Conservation (phyloP, 2,329 filamentous ascomycete species). For the Rutstroemia sp. region DNA sequence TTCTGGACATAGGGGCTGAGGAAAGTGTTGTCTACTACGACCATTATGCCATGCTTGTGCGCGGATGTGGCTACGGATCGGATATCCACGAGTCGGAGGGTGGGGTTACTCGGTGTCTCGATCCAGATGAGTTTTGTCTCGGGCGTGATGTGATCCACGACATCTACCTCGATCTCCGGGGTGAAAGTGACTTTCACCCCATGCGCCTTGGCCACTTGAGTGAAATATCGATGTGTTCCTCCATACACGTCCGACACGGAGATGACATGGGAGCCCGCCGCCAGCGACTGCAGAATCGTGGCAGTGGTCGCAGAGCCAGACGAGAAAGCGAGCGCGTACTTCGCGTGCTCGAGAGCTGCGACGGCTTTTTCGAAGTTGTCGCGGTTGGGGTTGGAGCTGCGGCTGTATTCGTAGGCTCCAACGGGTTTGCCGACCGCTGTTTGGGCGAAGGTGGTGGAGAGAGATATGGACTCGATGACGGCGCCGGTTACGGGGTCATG, state of each 20-base stretch:
- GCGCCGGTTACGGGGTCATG: constrained; percentile 89
- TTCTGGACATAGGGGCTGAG: constrained; percentile 95
- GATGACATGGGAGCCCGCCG: constrained; percentile 85
- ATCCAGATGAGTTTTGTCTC: constrained; percentile 97
- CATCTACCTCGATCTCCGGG: constrained; percentile 82
- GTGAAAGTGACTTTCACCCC: constrained; percentile 93
- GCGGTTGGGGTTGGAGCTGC: constrained; percentile 90
- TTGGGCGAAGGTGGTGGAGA: constrained; percentile 96
- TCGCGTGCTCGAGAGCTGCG: constrained; percentile 85
- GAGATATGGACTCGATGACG: constrained; percentile 91
- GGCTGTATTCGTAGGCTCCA: constrained; percentile 86
- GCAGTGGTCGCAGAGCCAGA: constrained; percentile 93
- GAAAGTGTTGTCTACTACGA: constrained; percentile 99
- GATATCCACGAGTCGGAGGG: constrained; percentile 87
- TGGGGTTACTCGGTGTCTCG: constrained; percentile 91
- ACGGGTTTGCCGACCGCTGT: constrained; percentile 78
- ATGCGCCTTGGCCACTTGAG: constrained; percentile 90
- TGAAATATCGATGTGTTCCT: constrained; percentile 97
- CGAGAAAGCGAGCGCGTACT: constrained; percentile 87
- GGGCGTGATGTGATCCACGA: constrained; percentile 74
- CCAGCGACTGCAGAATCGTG: constrained; percentile 85
- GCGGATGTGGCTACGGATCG: constrained; percentile 74
- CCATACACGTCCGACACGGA: constrained; percentile 97
- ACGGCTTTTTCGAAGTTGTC: constrained; percentile 90
- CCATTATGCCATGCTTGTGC: constrained; percentile 80